Evolutionary conservation across 345 rosid species (phyloP).

Genomic region (Boechera retrofracta): DNA sequence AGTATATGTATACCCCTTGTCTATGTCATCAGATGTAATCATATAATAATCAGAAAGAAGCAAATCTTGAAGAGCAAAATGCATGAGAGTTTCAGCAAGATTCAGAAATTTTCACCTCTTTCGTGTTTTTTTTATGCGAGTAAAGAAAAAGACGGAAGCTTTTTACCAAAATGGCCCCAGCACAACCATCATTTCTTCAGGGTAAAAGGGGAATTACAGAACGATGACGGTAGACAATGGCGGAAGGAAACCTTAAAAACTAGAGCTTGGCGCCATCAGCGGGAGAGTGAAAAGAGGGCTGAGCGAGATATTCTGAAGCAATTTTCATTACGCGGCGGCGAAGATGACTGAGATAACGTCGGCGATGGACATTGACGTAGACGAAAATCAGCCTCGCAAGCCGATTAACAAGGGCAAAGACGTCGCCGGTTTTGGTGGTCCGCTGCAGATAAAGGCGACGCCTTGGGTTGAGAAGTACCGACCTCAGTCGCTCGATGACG

Average conservation of each 20-base stretch:
- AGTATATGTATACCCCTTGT: conserved; percentile 4
- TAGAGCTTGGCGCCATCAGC: conserved; percentile 52
- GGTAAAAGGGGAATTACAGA: conserved; percentile 11
- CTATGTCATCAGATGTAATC: conserved; percentile 16
- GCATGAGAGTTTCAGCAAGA: neutral
- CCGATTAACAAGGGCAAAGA: conserved; percentile 55
- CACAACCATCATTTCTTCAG: neutral
- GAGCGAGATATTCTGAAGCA: conserved; percentile 3
- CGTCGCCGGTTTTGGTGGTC: conserved; percentile 48
- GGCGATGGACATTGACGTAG: conserved; percentile 82
- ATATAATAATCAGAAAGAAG: neutral
- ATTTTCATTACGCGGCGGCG: neutral
- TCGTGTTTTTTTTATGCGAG: neutral
- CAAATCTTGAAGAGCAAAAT: neutral
- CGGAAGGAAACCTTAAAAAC: conserved; percentile 26
- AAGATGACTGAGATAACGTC: conserved; percentile 64
- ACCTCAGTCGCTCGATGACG: conserved; percentile 92
- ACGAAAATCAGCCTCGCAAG: conserved; percentile 46
- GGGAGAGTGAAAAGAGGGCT: conserved; percentile 22
- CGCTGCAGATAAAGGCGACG: conserved; percentile 58
- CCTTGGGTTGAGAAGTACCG: conserved; percentile 99
- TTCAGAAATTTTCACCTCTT: neutral
- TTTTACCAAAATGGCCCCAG: conserved; percentile 27
- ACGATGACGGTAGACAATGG: conserved; percentile 8
- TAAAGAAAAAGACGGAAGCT: neutral